Percentiles rank a stretch among this genome's conserved stretches.
phyloP scores from a whole-genome alignment of 306 rosid species.

The Prunus mume region DNA sequence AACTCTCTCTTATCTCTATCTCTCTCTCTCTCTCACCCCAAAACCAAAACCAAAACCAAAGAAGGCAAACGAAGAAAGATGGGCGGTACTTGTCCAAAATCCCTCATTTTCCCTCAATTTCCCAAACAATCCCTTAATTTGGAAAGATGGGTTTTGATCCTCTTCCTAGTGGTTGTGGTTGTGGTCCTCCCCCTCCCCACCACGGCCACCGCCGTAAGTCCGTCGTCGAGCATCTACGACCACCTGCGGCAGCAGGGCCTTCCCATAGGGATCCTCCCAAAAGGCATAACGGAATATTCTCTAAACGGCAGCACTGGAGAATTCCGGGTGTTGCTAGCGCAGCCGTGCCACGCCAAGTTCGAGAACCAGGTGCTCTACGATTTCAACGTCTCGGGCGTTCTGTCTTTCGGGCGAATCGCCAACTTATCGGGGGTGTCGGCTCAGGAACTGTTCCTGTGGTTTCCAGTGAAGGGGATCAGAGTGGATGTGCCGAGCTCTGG shows the following conservation, averaged over 20 bases:
- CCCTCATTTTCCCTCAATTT: constrained; percentile 4
- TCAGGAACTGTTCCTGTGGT: constrained; percentile 88
- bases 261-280: constrained; percentile 82
- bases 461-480: constrained; percentile 75
- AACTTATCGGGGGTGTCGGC: constrained; percentile 67
- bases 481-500: constrained; percentile 78
- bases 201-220: not conserved
- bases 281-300: constrained; percentile 51
- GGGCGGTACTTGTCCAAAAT: not conserved
- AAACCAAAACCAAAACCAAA: not conserved
- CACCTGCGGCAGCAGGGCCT: constrained; percentile 61
- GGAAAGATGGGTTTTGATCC: not conserved
- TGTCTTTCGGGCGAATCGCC: constrained; percentile 57
- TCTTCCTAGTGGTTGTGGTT: not conserved
- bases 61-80: not conserved
- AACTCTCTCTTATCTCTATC: not conserved
- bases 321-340: constrained; percentile 52
- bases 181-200: constrained; percentile 15
- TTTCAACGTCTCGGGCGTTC: constrained; percentile 56
- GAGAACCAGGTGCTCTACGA: constrained; percentile 87
- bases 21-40: not conserved
- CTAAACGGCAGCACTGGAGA: constrained; percentile 38
- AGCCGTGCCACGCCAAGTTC: constrained; percentile 82
- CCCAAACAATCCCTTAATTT: not conserved
- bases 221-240: constrained; percentile 56